phyloP scores from a whole-genome alignment of 73 alveolate genomes.

The Diophrys appendiculata region DNA sequence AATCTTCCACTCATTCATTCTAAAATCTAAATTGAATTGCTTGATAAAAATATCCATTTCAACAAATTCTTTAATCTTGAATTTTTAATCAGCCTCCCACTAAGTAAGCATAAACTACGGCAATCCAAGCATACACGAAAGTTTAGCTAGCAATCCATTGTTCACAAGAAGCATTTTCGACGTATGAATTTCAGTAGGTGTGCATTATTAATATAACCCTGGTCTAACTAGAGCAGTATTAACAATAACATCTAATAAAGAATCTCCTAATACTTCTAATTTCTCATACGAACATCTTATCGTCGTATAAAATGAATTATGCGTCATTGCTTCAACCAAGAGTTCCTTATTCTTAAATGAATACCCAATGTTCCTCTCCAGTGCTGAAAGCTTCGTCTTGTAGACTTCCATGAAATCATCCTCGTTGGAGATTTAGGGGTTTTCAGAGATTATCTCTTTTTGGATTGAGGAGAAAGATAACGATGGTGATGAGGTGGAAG shows the following conservation, averaged over 20 bases:
- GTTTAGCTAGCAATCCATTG: constrained; percentile 51
- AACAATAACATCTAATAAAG: constrained; percentile 53
- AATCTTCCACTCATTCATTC: constrained; percentile 17
- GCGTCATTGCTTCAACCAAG: constrained; percentile 54
- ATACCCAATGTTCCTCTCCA: constrained; percentile 29
- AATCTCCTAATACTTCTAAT: constrained; percentile 66
- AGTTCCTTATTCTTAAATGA: constrained; percentile 16
- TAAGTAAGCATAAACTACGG: constrained; percentile 41
- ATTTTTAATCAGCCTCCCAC: too few species aligned
- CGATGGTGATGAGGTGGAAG: too few species aligned
- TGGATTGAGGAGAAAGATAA: too few species aligned
- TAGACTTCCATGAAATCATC: neutral
- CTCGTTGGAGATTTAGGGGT: too few species aligned
- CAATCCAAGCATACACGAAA: constrained; percentile 40
- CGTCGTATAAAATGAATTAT: constrained; percentile 1
- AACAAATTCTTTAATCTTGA: neutral
- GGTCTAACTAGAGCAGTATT: constrained; percentile 42
- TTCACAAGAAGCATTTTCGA: constrained; percentile 38
- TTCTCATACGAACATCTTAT: constrained; percentile 32
- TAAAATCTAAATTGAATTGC: constrained; percentile 11
- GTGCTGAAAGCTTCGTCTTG: neutral
- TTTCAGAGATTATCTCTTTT: too few species aligned
- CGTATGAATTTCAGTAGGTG: constrained; percentile 25
- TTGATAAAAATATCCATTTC: neutral
- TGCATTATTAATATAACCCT: constrained; percentile 7